Evolutionary conservation across 78 protist species (phyloP).

Genomic region (Pigoraptor vietnamica): DNA sequence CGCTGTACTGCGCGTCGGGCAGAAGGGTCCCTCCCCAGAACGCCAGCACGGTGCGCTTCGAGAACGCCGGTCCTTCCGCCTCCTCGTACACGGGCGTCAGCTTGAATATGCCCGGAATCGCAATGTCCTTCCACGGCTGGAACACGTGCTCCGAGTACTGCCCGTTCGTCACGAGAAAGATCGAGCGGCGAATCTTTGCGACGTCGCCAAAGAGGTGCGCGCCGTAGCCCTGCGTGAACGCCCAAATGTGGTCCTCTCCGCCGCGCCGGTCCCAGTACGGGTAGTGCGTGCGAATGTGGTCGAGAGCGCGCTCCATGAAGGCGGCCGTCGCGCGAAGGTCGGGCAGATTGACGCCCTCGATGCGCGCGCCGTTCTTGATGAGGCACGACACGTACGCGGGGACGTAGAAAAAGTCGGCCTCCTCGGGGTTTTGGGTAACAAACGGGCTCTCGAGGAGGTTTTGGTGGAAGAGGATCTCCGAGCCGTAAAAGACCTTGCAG

Average conservation of each 20-base stretch:
- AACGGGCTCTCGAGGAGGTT: background rate
- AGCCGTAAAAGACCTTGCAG: background rate
- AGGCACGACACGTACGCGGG: background rate
- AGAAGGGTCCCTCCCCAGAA: background rate
- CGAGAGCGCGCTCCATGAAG: background rate
- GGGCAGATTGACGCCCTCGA: background rate
- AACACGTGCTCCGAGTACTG: background rate
- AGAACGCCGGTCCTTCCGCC: background rate
- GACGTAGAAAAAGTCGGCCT: conserved; percentile 10
- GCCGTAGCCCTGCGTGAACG: background rate
- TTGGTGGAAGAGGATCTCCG: background rate
- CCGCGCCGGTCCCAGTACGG: background rate
- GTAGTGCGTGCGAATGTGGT: background rate
- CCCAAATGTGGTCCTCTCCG: background rate
- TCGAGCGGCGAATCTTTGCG: background rate
- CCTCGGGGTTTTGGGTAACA: background rate
- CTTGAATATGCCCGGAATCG: conserved; percentile 11
- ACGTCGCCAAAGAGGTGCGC: background rate
- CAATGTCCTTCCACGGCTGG: background rate
- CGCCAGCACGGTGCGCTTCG: background rate
- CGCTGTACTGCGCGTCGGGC: background rate
- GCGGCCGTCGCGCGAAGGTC: background rate
- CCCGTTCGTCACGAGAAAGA: background rate
- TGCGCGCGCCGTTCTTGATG: background rate
- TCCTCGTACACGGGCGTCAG: background rate